These are phyloP conservation scores for Saturnispora besseyi DNA, from an alignment of 805 yeast genomes.

Conservation along the genomic window DNA sequence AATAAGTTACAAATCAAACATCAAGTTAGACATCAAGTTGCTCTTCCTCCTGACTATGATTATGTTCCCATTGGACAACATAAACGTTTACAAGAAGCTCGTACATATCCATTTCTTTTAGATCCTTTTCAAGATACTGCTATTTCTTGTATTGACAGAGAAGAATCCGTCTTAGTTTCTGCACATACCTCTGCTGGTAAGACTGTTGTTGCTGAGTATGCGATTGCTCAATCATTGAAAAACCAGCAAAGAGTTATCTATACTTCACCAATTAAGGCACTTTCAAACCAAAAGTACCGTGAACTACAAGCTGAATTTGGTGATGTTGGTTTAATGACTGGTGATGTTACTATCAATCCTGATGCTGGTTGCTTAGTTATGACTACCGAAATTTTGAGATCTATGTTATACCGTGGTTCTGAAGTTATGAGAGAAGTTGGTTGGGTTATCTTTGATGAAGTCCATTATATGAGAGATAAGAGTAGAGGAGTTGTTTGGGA, in stretches of 20 bases:
- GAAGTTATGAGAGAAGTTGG: constrained; percentile 95
- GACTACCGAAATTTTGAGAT: constrained; percentile 94
- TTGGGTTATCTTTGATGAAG: constrained; percentile 95
- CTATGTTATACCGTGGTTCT: constrained; percentile 95
- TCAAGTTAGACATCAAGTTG: constrained; percentile 96
- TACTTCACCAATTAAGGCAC: constrained; percentile 89
- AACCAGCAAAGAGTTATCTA: constrained; percentile 91
- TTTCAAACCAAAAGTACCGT: constrained; percentile 85
- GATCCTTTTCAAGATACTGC: constrained; percentile 99
- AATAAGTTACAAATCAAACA: constrained; percentile 61
- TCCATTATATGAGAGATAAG: constrained; percentile 93
- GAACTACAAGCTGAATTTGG: constrained; percentile 35
- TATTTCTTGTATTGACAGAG: constrained; percentile 89
- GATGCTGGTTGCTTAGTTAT: constrained; percentile 93
- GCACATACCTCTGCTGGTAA: constrained; percentile 98
- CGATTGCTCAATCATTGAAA: constrained; percentile 89
- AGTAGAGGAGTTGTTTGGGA: constrained; percentile 99
- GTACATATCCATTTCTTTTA: constrained; percentile 83
- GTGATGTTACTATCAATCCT: constrained; percentile 96
- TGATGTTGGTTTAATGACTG: constrained; percentile 91
- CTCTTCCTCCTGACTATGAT: constrained; percentile 85
- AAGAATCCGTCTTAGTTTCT: constrained; percentile 90
- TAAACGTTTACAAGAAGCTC: constrained; percentile 66
- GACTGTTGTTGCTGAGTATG: constrained; percentile 95
- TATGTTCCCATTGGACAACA: constrained; percentile 86